These are phyloP conservation scores for Diplodia sapinea DNA, from an alignment of 2,329 filamentous ascomycete species.

Conservation along the genomic window DNA sequence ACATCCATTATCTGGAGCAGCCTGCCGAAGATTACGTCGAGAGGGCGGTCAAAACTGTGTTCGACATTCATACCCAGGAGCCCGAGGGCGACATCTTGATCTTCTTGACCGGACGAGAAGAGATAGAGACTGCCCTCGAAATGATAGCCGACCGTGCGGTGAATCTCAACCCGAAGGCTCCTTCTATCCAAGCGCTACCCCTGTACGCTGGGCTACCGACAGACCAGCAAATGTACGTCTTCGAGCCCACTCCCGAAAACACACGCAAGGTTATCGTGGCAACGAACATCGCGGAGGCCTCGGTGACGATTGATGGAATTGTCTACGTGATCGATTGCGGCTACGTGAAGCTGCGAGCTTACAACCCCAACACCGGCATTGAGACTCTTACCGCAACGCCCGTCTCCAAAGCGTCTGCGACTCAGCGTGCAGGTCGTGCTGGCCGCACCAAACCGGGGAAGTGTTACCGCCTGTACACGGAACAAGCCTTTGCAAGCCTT, in stretches of 20 bases:
- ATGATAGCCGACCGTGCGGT: conserved; percentile 74
- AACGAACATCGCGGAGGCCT: conserved; percentile 96
- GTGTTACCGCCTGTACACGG: conserved; percentile 91
- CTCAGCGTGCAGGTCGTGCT: conserved; percentile 86
- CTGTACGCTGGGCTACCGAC: conserved; percentile 88
- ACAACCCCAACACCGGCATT: conserved; percentile 82
- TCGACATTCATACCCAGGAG: conserved; percentile 86
- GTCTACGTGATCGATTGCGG: conserved; percentile 90
- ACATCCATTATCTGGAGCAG: conserved; percentile 78
- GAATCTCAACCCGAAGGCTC: conserved; percentile 64
- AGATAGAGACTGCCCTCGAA: conserved; percentile 85
- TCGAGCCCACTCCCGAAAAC: conserved; percentile 80
- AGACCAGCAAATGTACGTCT: conserved; percentile 94
- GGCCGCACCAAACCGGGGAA: conserved; percentile 90
- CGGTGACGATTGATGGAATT: conserved; percentile 90
- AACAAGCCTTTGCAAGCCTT: conserved; percentile 70
- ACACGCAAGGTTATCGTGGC: conserved; percentile 90
- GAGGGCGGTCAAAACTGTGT: conserved; percentile 78
- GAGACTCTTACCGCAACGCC: conserved; percentile 83
- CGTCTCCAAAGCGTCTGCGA: conserved; percentile 90
- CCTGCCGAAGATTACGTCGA: conserved; percentile 88
- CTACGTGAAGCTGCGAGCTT: conserved; percentile 87
- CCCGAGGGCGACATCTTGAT: conserved; percentile 84
- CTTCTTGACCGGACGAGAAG: conserved; percentile 90
- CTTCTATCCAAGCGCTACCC: conserved; percentile 72